Evolutionary conservation across 768 basidiomycete species (phyloP).

Genomic region (Serendipita sp.): DNA sequence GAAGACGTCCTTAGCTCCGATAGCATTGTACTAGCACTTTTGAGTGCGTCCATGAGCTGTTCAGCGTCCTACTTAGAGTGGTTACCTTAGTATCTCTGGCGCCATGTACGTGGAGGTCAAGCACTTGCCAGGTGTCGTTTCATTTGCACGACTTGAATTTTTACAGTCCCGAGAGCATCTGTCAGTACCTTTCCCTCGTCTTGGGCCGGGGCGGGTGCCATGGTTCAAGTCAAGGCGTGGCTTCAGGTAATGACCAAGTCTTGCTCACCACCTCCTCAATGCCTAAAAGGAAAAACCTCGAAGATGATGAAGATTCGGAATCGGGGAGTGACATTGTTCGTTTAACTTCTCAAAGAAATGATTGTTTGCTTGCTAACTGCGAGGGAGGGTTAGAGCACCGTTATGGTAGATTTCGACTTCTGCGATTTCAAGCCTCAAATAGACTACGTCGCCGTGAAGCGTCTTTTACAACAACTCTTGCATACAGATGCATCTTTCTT

Average conservation of each 20-base stretch:
- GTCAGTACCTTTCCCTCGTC: constrained; percentile 60
- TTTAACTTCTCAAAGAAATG: not conserved
- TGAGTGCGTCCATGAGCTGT: constrained; percentile 96
- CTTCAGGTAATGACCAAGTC: not conserved
- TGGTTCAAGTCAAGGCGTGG: not conserved
- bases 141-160: constrained; percentile 88
- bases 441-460: constrained; percentile 63
- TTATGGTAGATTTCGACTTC: constrained; percentile 89
- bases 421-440: constrained; percentile 67
- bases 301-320: constrained; percentile 22
- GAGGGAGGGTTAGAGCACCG: constrained; percentile 29
- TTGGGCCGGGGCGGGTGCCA: not conserved
- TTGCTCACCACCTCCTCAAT: constrained; percentile 23
- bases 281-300: constrained; percentile 35
- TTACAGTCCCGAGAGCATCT: constrained; percentile 72
- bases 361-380: not conserved
- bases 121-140: constrained; percentile 70
- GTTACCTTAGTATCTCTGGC: not conserved
- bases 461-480: constrained; percentile 32
- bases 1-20: constrained; percentile 89
- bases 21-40: constrained; percentile 93
- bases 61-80: constrained; percentile 56
- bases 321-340: constrained; percentile 27
- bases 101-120: constrained; percentile 3
- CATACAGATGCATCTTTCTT: constrained; percentile 57